Percentiles rank a stretch among this genome's conserved stretches.
Evolutionary conservation across 129 eudicot species (phyloP).

Genomic region (Flaveria robusta): DNA sequence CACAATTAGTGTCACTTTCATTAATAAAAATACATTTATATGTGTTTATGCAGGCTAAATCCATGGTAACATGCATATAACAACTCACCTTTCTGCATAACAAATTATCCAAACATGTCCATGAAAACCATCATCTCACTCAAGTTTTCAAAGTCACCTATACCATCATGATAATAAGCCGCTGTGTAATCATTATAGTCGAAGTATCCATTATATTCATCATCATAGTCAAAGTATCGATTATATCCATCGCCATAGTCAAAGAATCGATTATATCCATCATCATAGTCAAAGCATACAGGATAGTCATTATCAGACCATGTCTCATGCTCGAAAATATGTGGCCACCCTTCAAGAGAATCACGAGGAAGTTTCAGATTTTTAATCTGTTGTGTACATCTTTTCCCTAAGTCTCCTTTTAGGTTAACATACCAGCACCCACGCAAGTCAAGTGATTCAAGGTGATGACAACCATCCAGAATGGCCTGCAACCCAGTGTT

Average conservation of each 20-base stretch:
- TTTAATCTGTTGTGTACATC: slow-evolving; percentile 1
- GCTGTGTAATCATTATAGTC: not conserved
- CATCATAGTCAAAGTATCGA: not conserved
- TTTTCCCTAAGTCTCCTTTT: not conserved
- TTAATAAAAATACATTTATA: not conserved
- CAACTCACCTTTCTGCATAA: slow-evolving; percentile 2
- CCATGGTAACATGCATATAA: not conserved
- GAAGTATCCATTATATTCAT: not conserved
- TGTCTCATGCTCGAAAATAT: not conserved
- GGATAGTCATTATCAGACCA: not conserved
- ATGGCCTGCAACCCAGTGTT: slow-evolving; percentile 8
- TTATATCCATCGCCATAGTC: not conserved
- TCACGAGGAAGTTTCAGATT: not conserved
- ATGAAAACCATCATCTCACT: slow-evolving; percentile 10
- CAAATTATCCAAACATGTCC: not conserved
- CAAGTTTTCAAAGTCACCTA: not conserved
- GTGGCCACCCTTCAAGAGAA: not conserved
- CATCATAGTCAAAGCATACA: not conserved
- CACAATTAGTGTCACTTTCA: not conserved
- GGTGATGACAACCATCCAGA: not conserved
- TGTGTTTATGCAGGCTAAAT: not conserved
- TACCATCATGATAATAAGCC: not conserved
- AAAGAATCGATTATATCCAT: not conserved
- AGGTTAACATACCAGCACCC: not conserved
- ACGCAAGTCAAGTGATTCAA: slow-evolving; percentile 7